Evolutionary conservation across 768 basidiomycete genomes (phyloP), one percentile per base, ranked within the genome.

Genomic region (Termitomyces sp.): DNA sequence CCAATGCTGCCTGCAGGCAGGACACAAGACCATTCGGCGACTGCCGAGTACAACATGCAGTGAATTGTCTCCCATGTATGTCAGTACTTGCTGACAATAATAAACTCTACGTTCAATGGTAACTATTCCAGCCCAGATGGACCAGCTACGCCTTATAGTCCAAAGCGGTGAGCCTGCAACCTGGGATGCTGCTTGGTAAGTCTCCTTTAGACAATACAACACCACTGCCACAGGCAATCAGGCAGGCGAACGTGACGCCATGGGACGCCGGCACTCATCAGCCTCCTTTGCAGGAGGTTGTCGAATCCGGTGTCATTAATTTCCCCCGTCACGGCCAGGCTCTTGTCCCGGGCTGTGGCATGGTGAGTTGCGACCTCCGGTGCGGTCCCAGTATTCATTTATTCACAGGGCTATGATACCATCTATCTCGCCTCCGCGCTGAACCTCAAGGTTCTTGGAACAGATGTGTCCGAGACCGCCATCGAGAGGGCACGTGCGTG

Each of bases 191-290:
- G 66, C 68, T 18, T 72, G 72, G 72, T 68, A 51, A 50, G 65
- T 38, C 18, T 1, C 32, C 10, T 9, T 41, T 18, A 7, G 1
- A n/a, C n/a, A 18, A 41, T 1, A 13, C 23, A 13, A 13, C 44
- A 13, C 23, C 12, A 46, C 44, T 46, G 44, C 44, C 44, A 46
- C 20, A 46, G 20, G n/a, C 44, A 46, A 14, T 12, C 61, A 82
- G 84, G 83, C 72, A 80, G 64, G 63, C 69, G 0, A 72, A 75
- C 0, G 56, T 82, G 1, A 87, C 84, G 0, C 88, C 88, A 1
- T 90, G 88, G 87, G 87, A 89, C 62, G 66, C 67, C 5, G 80
- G 84, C 5, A 67, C 71, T 3, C 64, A 74, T 4, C 86, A 88
- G 61, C 85, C 82, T 7, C 77, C 85, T 0, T 71, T 88, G 60